phyloP scores from a whole-genome alignment of 768 basidiomycete genomes.

The Suillus lakei region DNA sequence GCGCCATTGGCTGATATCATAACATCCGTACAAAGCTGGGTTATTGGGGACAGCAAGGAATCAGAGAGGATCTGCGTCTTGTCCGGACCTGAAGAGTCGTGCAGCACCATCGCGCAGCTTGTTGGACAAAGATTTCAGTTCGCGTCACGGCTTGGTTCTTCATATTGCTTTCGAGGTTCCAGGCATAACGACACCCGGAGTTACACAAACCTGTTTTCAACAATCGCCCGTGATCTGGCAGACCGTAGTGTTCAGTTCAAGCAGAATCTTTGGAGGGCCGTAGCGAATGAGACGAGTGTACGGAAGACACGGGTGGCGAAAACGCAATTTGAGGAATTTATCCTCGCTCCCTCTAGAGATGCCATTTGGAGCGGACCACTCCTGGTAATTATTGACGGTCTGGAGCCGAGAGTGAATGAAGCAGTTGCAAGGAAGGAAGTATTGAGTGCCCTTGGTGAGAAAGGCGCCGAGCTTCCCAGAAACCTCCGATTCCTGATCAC shows the following conservation, averaged over 20 bases:
- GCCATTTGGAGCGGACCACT: conserved; percentile 33
- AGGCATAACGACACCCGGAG: conserved; percentile 11
- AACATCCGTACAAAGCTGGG: conserved; percentile 16
- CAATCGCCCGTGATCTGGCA: conserved; percentile 37
- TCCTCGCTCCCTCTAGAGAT: conserved; percentile 19
- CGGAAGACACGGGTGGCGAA: conserved; percentile 24
- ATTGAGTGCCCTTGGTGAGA: conserved; percentile 20
- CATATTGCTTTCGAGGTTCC: conserved; percentile 31
- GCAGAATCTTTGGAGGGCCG: conserved; percentile 16
- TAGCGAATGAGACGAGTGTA: conserved; percentile 14
- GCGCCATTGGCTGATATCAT: not conserved
- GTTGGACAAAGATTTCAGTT: conserved; percentile 31
- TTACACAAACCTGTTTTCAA: conserved; percentile 33
- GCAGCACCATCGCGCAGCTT: conserved; percentile 35
- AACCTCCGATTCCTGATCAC: conserved; percentile 33
- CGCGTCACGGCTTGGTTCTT: conserved; percentile 35
- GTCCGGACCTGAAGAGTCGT: conserved; percentile 31
- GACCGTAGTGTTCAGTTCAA: conserved; percentile 32
- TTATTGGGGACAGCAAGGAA: conserved; percentile 11
- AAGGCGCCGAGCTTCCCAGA: conserved; percentile 17
- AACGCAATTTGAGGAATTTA: conserved; percentile 27
- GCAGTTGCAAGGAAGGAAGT: conserved; percentile 23
- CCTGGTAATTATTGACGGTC: conserved; percentile 39
- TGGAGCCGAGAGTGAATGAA: conserved; percentile 32
- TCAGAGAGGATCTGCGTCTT: conserved; percentile 29